phyloP scores from a whole-genome alignment of 139 green algal genomes.

The Yamagishiella unicocca region DNA sequence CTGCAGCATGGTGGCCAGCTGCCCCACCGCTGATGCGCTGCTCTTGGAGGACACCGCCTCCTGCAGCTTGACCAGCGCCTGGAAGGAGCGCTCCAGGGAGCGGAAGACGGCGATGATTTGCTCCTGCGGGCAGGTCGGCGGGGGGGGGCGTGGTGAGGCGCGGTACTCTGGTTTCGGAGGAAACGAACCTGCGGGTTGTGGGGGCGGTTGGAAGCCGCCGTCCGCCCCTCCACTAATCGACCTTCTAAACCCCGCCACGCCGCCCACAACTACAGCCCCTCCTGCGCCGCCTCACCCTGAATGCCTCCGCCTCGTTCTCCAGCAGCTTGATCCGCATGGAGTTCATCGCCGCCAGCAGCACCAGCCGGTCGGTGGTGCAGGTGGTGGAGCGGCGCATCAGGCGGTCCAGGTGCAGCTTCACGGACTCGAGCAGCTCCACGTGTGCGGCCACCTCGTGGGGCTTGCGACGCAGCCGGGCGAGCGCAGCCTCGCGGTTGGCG shows the following conservation, averaged over 20 bases:
- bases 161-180: too few species aligned
- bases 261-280: too few species aligned
- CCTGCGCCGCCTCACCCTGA: slow-evolving; percentile 31
- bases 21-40: slow-evolving; percentile 6
- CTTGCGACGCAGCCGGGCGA: slow-evolving; percentile 29
- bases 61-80: slow-evolving; percentile 50
- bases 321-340: slow-evolving; percentile 44
- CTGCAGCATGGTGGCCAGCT: slow-evolving; percentile 42
- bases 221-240: too few species aligned
- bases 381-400: not conserved
- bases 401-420: slow-evolving; percentile 44
- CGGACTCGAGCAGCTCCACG: slow-evolving; percentile 42
- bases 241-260: too few species aligned
- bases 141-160: not conserved
- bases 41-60: slow-evolving; percentile 55
- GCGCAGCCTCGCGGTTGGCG: slow-evolving; percentile 29
- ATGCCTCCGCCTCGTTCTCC: slow-evolving; percentile 41
- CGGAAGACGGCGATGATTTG: slow-evolving; percentile 52
- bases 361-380: slow-evolving; percentile 14
- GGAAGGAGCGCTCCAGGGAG: slow-evolving; percentile 43
- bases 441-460: slow-evolving; percentile 40
- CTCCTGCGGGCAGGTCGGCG: slow-evolving; percentile 33
- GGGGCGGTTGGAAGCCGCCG: too few species aligned
- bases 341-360: slow-evolving; percentile 24
- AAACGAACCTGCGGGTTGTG: too few species aligned